Conservation (phyloP, 768 basidiomycete species). For the Suillus brevipes region DNA sequence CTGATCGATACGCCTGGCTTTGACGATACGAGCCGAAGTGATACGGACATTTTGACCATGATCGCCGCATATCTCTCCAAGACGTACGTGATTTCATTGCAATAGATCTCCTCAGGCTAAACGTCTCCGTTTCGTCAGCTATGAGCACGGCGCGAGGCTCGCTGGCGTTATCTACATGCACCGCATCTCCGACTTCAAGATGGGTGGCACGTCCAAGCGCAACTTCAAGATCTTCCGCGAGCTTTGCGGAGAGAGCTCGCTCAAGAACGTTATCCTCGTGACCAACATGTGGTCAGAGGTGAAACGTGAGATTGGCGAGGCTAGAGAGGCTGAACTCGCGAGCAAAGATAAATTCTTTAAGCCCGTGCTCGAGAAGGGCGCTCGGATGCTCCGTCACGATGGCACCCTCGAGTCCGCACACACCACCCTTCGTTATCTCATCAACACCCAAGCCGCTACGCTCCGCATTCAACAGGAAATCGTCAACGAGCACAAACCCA, state of each 20-base stretch:
- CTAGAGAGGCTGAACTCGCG: slow-evolving; percentile 48
- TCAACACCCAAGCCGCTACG: slow-evolving; percentile 40
- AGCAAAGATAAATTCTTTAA: slow-evolving; percentile 49
- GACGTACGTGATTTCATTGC: slow-evolving; percentile 5
- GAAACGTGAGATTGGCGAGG: slow-evolving; percentile 36
- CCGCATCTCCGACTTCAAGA: slow-evolving; percentile 50
- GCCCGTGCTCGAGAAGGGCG: slow-evolving; percentile 49
- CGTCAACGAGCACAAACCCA: slow-evolving; percentile 47
- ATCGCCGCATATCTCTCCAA: slow-evolving; percentile 34
- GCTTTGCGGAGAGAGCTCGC: slow-evolving; percentile 50
- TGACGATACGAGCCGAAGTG: slow-evolving; percentile 47
- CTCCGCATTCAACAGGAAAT: slow-evolving; percentile 58
- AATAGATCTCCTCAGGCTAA: not conserved
- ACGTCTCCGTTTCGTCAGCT: slow-evolving; percentile 17
- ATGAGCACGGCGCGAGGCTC: slow-evolving; percentile 40
- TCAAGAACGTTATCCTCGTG: slow-evolving; percentile 51
- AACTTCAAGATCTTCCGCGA: slow-evolving; percentile 54
- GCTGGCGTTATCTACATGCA: slow-evolving; percentile 58
- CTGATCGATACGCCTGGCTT: slow-evolving; percentile 59
- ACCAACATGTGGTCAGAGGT: slow-evolving; percentile 57
- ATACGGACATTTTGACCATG: slow-evolving; percentile 44
- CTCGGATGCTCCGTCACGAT: slow-evolving; percentile 43
- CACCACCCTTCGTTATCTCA: slow-evolving; percentile 42
- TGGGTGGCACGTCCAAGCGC: slow-evolving; percentile 51
- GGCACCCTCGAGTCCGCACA: slow-evolving; percentile 43